phyloP scores from a whole-genome alignment of 2,329 filamentous ascomycete genomes.

The Coniella lustricola region DNA sequence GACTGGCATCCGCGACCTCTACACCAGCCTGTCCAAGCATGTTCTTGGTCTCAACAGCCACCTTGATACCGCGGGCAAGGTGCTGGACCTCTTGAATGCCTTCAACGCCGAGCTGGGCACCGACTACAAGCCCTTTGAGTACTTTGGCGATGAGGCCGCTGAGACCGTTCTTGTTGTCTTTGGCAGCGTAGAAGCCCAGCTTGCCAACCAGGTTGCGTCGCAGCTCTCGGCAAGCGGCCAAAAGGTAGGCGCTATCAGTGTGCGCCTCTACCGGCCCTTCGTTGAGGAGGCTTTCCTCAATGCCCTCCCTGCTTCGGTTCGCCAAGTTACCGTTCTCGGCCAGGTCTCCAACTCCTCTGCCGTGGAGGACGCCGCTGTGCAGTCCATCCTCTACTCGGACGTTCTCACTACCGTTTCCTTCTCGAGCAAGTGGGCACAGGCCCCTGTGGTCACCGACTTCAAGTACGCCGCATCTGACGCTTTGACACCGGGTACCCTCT shows the following conservation, averaged over 20 bases:
- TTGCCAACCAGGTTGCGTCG: conserved; percentile 73
- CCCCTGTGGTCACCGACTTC: conserved; percentile 67
- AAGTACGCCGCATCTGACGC: conserved; percentile 73
- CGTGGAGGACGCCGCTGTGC: conserved; percentile 66
- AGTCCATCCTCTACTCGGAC: conserved; percentile 87
- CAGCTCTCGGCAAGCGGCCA: conserved; percentile 65
- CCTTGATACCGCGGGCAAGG: conserved; percentile 64
- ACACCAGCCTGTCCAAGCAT: conserved; percentile 56
- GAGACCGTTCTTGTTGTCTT: conserved; percentile 86
- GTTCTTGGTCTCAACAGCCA: conserved; percentile 58
- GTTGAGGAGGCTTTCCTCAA: conserved; percentile 89
- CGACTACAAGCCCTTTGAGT: conserved; percentile 89
- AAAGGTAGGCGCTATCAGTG: conserved; percentile 81
- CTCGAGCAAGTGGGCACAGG: conserved; percentile 55
- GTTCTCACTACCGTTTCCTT: conserved; percentile 81
- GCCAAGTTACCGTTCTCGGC: conserved; percentile 76
- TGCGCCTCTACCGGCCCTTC: conserved; percentile 91
- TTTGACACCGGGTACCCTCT: conserved; percentile 49
- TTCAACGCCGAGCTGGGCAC: conserved; percentile 92
- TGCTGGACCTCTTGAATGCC: conserved; percentile 60
- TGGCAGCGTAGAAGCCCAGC: conserved; percentile 81
- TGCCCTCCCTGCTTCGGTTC: conserved; percentile 66
- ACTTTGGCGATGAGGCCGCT: conserved; percentile 73
- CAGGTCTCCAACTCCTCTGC: conserved; percentile 71
- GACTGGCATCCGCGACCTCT: conserved; percentile 54